These are phyloP conservation scores for Xerocomellus dryophilus DNA, from an alignment of 768 basidiomycete genomes.

Conservation along the genomic window DNA sequence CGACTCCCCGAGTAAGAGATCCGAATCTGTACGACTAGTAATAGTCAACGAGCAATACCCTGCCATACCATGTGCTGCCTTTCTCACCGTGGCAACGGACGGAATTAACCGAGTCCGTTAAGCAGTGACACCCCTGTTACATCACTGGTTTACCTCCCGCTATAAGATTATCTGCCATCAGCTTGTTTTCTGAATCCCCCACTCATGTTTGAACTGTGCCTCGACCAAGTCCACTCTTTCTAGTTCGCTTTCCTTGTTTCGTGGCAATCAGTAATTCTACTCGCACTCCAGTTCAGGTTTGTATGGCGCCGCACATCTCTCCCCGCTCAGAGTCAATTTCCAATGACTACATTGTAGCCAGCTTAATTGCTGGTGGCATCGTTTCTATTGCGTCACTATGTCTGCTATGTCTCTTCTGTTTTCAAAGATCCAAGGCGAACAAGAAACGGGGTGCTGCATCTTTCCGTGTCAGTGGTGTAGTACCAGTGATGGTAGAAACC, in stretches of 20 bases:
- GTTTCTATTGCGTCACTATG: constrained; percentile 31
- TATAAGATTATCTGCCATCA: constrained; percentile 10
- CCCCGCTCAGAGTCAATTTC: constrained; percentile 7
- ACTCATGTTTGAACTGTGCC: constrained; percentile 3
- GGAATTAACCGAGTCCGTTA: constrained; percentile 4
- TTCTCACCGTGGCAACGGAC: constrained; percentile 6
- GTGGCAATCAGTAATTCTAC: background rate
- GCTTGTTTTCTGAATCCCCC: background rate
- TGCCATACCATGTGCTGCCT: background rate
- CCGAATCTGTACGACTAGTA: background rate
- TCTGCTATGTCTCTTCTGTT: constrained; percentile 36
- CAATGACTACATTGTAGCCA: constrained; percentile 48
- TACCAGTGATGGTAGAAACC: constrained; percentile 8
- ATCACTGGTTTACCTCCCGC: background rate
- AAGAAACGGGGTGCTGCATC: constrained; percentile 40
- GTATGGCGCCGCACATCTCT: constrained; percentile 21
- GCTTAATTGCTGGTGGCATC: constrained; percentile 30
- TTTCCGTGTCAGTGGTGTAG: constrained; percentile 22
- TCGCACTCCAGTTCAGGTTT: background rate
- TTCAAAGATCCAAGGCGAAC: constrained; percentile 40
- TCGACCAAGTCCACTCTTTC: constrained; percentile 1
- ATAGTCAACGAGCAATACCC: background rate
- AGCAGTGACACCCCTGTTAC: background rate
- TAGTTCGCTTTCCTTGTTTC: constrained; percentile 9
- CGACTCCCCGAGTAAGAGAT: background rate